phyloP scores from a whole-genome alignment of 1,284 basidiomycete species.

The Volvariella volvacea region DNA sequence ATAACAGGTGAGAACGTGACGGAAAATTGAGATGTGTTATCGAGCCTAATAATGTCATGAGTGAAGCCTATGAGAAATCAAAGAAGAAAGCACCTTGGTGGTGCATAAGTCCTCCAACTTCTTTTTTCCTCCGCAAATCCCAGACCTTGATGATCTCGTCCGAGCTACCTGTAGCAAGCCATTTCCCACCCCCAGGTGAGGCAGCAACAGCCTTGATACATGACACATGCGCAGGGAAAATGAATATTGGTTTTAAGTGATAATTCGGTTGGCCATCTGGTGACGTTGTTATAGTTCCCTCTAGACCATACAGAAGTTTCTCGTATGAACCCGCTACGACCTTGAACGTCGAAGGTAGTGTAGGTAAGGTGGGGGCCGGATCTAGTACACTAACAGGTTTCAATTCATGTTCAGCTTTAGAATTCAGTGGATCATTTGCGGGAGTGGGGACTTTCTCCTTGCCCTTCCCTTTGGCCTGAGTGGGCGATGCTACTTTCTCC shows the following conservation, averaged over 20 bases:
- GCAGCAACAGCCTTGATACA: constrained; percentile 88
- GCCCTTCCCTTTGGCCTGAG: constrained; percentile 17
- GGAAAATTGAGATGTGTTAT: constrained; percentile 89
- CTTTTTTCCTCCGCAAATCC: constrained; percentile 87
- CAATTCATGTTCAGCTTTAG: constrained; percentile 10
- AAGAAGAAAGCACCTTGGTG: constrained; percentile 71
- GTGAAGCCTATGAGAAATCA: background rate
- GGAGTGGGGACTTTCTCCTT: constrained; percentile 18
- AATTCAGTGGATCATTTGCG: background rate
- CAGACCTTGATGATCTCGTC: constrained; percentile 98
- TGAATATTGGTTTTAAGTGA: constrained; percentile 79
- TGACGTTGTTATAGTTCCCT: constrained; percentile 50
- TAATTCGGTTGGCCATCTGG: constrained; percentile 30
- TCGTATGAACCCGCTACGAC: constrained; percentile 92
- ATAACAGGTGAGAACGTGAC: constrained; percentile 82
- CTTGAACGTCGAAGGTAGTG: constrained; percentile 60
- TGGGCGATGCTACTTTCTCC: background rate
- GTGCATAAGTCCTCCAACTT: constrained; percentile 89
- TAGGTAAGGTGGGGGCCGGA: constrained; percentile 13
- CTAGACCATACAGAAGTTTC: constrained; percentile 89
- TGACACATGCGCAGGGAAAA: constrained; percentile 94
- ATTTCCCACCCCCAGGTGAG: constrained; percentile 84
- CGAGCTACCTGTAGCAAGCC: constrained; percentile 90
- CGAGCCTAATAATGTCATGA: constrained; percentile 48
- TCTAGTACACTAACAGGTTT: constrained; percentile 2